Base-by-base conservation (phyloP, 2,329 filamentous ascomycete genomes). In the Blastomyces silverae region DNA sequence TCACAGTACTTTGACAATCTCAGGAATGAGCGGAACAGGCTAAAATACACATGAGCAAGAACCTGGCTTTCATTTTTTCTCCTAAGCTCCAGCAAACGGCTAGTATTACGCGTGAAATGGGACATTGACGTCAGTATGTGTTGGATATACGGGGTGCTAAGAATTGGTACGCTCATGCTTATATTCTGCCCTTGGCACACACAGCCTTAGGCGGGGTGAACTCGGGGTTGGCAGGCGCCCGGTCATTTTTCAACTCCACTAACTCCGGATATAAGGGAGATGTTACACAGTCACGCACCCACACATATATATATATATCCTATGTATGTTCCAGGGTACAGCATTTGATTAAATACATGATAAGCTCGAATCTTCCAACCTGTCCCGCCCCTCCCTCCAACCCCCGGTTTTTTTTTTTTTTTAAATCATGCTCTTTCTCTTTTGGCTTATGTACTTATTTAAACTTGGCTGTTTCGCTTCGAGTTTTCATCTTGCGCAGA, bases 1-100 rank as follows among this genome's bases (percentile, higher is more conserved):
- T 37, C 44, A 20, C 42, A 61, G 28, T 61, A 61, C 31, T 61
- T 61, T 50, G 59, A 61, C 59, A 61, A 61, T 61, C 44, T 61
- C 22, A 61, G 42, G 8, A 61, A 61, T 28, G 59, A 37, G 31
- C 37, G 15, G 17, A 61, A 61, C 44, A 61, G 31, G n/a, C 15
- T 34, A 44, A 48, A 48, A n/a, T 59, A 44, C 37, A 42, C 37
- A 44, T 59, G 28, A 39, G 20, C 17, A 22, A 17, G 34, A 28
- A 17, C 8, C 2, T 39, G 5, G 4, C 10, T 28, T 22, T 57
- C 55, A 15, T 22, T 39, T 57, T 20, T n/a, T 31, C 34, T 37
- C 7, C 34, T 4, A 0, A 7, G 13, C 22, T 17, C 25, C 22
- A 56, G 31, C 53, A 3, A 13, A 20, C 7, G n/a, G 28, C 34